Base-by-base conservation (phyloP, 176 grass and related monocot genomes). In the Olyra latifolia region DNA sequence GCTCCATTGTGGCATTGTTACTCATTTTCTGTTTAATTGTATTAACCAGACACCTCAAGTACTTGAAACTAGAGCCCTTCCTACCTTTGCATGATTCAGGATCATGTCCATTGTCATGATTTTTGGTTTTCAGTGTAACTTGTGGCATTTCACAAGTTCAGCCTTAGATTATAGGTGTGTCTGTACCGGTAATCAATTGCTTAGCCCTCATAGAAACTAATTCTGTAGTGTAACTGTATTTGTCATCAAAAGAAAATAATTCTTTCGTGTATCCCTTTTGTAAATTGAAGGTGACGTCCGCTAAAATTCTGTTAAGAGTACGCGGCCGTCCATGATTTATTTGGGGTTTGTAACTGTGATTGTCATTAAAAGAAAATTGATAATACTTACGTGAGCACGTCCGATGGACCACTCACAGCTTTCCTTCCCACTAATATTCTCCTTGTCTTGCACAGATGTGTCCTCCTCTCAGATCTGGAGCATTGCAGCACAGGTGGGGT, bases 101-200 rank as follows among this genome's bases (percentile, higher is more conserved):
- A 45, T 80, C 38, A 20, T 86, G 20, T 57, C 11, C 10, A 2
- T 35, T 67, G 49, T 71, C 27, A 71, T 54, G 17, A 52, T 70
- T 43, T 85, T 63, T 77, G 82, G 64, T 82, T 57, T 19, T 7
- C 62, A 29, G 62, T 81, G 44, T 82, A 76, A 70, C 58, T 62
- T 25, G 72, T 49, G 57, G 23, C 62, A 69, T 59, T 65, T 45
- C 85, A 58, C 27, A 87, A 75, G 13, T 76, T 63, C 3, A 3
- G 79, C 9, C 28, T 70, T 87, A 71, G 85, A 54, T 63, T 69
- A 22, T 76, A 87, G 79, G 11, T 77, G 72, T 69, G 77, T 76
- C 53, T 76, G 59, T 75, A 81, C 61, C 2, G 59, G 71, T 40
- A 66, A 25, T 28, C 12, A 17, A 15, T 75, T 43, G 43, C 70